Base-by-base conservation (phyloP, 2,329 filamentous ascomycete species). In the Penicillium sp. region DNA sequence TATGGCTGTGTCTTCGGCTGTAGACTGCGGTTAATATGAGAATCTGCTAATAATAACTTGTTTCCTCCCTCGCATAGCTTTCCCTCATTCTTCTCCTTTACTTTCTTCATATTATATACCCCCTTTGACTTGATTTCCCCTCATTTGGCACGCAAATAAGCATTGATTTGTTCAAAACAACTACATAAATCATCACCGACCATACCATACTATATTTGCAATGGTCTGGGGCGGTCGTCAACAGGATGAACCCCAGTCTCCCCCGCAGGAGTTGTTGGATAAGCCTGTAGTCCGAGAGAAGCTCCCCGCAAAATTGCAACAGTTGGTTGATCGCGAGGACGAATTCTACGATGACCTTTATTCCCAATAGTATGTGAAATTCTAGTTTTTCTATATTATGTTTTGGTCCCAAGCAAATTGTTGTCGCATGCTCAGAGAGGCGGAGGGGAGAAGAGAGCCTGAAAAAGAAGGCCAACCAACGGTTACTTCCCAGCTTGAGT, bases 261-360 rank as follows among this genome's bases (percentile, higher is more conserved):
- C 53, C 57, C 62, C 44, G 48, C 64, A 49, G 52, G 62, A 61
- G 45, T 49, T 58, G 51, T 53, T 43, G 54, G 61, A 68, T 43
- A 51, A 77, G 62, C 79, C 77, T 19, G 73, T 81, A n/a, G 74
- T 81, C 45, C 75, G 79, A 55, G 78, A 79, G 66, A 78, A 77
- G 60, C 79, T 87, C 15, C 80, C 83, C n/a, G 75, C 77, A 49
- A 77, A 80, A 33, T 72, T 87, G 3, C 83, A 86, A 71, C 77
- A 80, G 36, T 79, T 82, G 3, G 75, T 86, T 8, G 81, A 87
- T 63, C 76, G 77, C 54, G 82, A 96, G 10, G 89, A 91, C 33
- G 87, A 86, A 67, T 86, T 91, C 68, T 90, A 90, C 74, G 89
- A 92, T 58, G 85, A 90, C 59, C 75, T 96, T 38, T 87, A 89